A percentile compares a stretch with the other conserved stretches of the same genome.
phyloP scores from a whole-genome alignment of 2,329 filamentous ascomycete species.

The Zymoseptoria tritici region DNA sequence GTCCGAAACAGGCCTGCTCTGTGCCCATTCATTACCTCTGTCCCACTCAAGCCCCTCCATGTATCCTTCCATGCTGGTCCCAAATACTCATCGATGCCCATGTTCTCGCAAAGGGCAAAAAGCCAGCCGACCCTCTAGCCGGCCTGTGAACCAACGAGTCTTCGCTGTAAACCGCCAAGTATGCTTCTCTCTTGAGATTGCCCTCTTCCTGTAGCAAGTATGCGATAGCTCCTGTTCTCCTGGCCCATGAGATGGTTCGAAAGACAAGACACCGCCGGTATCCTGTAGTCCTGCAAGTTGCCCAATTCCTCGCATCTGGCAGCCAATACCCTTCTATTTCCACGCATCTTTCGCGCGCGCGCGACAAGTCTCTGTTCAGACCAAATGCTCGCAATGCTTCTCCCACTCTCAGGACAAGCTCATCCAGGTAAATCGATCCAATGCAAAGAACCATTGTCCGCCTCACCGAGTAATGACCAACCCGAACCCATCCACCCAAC shows the following conservation, averaged over 20 bases:
- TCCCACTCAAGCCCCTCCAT: too few species aligned
- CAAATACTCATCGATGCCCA: too few species aligned
- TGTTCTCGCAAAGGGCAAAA: too few species aligned
- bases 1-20: too few species aligned
- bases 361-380: background rate
- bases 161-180: too few species aligned
- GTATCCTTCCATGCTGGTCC: too few species aligned
- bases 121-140: too few species aligned
- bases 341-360: background rate
- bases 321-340: background rate
- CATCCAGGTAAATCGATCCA: background rate
- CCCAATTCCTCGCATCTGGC: background rate
- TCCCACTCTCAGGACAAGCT: background rate
- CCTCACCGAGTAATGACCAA: slow-evolving; percentile 65
- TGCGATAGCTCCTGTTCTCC: background rate
- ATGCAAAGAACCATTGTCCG: background rate
- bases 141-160: too few species aligned
- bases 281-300: background rate
- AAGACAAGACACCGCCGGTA: background rate
- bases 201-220: background rate
- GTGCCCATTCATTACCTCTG: too few species aligned
- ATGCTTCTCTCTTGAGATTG: background rate
- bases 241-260: background rate
- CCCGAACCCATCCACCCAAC: slow-evolving; percentile 80
- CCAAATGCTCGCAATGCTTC: background rate